Evolutionary conservation across 148 eudicot genomes (phyloP), one percentile per base, ranked within the genome.

Genomic region (Amaranthus cruentus): DNA sequence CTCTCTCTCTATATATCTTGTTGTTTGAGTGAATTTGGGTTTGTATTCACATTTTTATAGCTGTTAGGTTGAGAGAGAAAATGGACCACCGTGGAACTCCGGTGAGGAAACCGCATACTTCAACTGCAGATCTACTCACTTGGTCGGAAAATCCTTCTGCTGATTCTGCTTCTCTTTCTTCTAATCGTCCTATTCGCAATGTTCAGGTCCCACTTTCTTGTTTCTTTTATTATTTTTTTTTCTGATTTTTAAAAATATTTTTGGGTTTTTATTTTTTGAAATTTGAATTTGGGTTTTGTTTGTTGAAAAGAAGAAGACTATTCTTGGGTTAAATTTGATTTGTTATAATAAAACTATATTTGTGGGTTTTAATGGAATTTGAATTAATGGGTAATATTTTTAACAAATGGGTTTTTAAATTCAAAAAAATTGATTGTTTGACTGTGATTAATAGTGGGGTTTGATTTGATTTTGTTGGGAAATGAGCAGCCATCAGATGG

Each of bases 61-160:
- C 28, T 67, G 9, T 4, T 10, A n/a, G 49, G 6, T 43, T 43
- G 57, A 15, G 44, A 10, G 2, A 4, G 62, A 47, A 51, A 38
- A 81, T 81, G 83, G 83, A 81, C 7, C 77, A 81, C 46, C 49
- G 83, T 15, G 77, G 71, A 15, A 86, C 95, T 15, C 96, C 96
- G 73, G 96, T 90, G 80, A 85, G 96, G 69, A 88, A 88, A 81
- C 85, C 97, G 6, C 90, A 92, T 85, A 88, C 97, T 4, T 88
- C 92, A 48, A 90, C 97, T 4, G 91, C 97, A 80, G 96, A 92
- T 92, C 93, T 92, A 80, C 83, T 92, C 47, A 84, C 96, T 12
- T 92, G 98, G 98, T 76, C 89, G 66, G 93, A 89, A 68, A 84
- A 69, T 77, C 89, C 93, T 6, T 66, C 83, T 46, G 74, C 85